Evolutionary conservation across 768 basidiomycete genomes (phyloP), one percentile per base, ranked within the genome.

Genomic region (Pulveroboletus sp.): DNA sequence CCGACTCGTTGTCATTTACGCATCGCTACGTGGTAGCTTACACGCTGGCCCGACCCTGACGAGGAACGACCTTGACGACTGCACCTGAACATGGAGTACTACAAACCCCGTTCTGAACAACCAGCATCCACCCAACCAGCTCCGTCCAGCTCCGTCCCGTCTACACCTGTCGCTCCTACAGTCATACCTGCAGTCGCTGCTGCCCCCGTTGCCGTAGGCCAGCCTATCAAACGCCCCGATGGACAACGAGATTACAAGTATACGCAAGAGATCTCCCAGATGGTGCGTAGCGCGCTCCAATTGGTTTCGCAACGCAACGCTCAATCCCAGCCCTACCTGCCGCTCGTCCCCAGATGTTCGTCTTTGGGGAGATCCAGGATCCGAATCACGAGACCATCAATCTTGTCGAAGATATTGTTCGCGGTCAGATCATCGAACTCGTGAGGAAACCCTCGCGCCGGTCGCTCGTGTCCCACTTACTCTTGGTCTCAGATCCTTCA

Each of bases 301-400:
- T n/a, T 13, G 11, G 11, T 40, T 11, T 21, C 18, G 11, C 27
- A 30, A 9, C n/a, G 21, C 21, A 4, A 21, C 21, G 4, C 21
- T 21, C 21, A 21, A 21, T 21, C 27, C 15, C 26, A 15, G 18
- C 32, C 32, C 5, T 13, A 21, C 17, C 37, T 18, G 17, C 14
- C 18, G 49, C 35, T 46, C 31, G 10, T 26, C 10, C 28, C 27
- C 54, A 93, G 91, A 93, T 96, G 91, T 96, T 95, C 63, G 94
- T 96, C 39, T 95, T 96, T 67, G 93, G 93, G 8, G 93, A 94
- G 71, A 89, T 95, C 4, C 89, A 93, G 64, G 92, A 95, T 50
- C 91, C 93, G 2, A 80, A 84, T 47, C 75, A 77, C 13, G 92
- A 92, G 48, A 93, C 94, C 0, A 88, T 93, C 13, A 89, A 89